Conservation (phyloP, 257 asterid species). For the Salvia rosmarinus region DNA sequence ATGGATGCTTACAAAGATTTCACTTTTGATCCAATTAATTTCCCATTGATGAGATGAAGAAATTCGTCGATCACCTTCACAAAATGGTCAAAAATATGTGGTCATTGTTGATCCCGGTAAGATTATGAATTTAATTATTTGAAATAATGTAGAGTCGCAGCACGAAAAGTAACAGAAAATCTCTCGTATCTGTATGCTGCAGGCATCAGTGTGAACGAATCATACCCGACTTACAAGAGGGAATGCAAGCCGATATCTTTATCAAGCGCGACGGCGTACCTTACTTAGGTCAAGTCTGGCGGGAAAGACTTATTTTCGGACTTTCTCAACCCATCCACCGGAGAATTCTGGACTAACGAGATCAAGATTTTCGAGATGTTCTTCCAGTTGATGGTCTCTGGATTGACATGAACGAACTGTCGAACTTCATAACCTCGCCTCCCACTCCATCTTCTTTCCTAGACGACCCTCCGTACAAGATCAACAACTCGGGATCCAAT, state of each 20-base stretch:
- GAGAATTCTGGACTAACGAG: conserved; percentile 69
- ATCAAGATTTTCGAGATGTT: conserved; percentile 54
- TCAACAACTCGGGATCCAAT: conserved; percentile 60
- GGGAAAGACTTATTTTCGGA: conserved; percentile 78
- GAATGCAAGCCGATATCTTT: conserved; percentile 67
- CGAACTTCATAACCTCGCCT: conserved; percentile 76
- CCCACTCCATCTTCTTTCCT: conserved; percentile 57
- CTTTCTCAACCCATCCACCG: conserved; percentile 62
- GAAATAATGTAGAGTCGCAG: no score
- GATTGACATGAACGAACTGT: conserved; percentile 92
- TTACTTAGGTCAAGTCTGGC: conserved; percentile 86
- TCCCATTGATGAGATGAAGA: conserved; percentile 63
- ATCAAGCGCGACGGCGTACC: conserved; percentile 71
- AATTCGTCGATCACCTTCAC: conserved; percentile 62
- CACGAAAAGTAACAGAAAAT: no score
- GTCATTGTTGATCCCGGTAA: conserved; percentile 91
- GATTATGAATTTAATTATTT: no score
- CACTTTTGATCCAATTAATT: conserved; percentile 82
- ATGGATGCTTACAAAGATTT: conserved; percentile 93
- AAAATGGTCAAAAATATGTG: conserved; percentile 70
- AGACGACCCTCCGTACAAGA: conserved; percentile 84
- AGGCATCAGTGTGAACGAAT: conserved; percentile 67
- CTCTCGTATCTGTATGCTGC: no score
- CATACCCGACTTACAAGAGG: conserved; percentile 74
- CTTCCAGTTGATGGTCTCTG: conserved; percentile 81